Percentiles rank a stretch among this genome's conserved stretches.
Evolutionary conservation across 2,329 filamentous ascomycete species (phyloP).

Genomic region (Torrubiellomyces zombiae): DNA sequence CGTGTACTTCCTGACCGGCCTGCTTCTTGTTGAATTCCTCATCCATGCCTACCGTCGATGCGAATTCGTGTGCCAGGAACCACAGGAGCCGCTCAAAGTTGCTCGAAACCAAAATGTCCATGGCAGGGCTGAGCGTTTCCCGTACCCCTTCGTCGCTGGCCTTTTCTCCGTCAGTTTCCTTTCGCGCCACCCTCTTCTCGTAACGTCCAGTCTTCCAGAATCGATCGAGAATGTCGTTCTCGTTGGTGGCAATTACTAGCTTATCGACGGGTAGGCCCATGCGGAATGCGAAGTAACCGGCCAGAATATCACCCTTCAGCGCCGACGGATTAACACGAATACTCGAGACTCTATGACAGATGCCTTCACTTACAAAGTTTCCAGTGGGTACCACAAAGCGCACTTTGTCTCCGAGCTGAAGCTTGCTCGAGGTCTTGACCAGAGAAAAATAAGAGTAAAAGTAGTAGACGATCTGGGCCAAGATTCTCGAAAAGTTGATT

Average conservation of each 20-base stretch:
- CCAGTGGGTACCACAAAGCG: conserved; percentile 86
- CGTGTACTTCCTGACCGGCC: conserved; percentile 57
- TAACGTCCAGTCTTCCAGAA: conserved; percentile 88
- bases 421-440: conserved; percentile 38
- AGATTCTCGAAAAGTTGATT: conserved; percentile 89
- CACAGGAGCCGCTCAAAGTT: conserved; percentile 95
- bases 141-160: conserved; percentile 57
- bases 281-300: conserved; percentile 77
- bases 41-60: conserved; percentile 40
- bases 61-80: conserved; percentile 71
- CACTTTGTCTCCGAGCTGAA: conserved; percentile 50
- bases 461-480: conserved; percentile 96
- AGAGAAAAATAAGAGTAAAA: conserved; percentile 88
- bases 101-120: conserved; percentile 92
- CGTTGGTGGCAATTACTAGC: conserved; percentile 85
- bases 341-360: no score
- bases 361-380: no score
- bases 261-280: conserved; percentile 84
- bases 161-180: conserved; percentile 27
- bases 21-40: conserved; percentile 49
- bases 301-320: conserved; percentile 86
- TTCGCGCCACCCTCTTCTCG: conserved; percentile 55
- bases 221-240: conserved; percentile 90
- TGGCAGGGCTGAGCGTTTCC: conserved; percentile 84
- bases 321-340: no score